These are phyloP conservation scores for Salvia sclarea DNA, from an alignment of 305 asterid genomes.

Conservation along the genomic window DNA sequence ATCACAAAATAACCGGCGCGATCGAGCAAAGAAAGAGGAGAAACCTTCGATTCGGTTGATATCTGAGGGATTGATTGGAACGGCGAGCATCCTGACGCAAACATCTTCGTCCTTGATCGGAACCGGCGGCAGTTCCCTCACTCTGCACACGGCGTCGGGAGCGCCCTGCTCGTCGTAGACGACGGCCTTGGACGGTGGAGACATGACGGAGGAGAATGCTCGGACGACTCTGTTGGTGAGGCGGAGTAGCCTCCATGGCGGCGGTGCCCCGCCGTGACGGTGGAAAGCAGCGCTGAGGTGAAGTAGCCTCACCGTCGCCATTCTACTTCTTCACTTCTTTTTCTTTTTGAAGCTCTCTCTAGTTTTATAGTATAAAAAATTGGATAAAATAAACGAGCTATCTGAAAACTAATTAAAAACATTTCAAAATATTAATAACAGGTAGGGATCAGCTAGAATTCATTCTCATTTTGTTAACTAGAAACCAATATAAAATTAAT, in stretches of 20 bases:
- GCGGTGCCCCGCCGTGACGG: constrained; percentile 29
- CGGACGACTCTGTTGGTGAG: constrained; percentile 38
- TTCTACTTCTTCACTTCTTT: too few relatives aligned
- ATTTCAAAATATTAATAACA: too few relatives aligned
- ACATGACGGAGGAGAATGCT: constrained; percentile 56
- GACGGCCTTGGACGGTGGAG: constrained; percentile 89
- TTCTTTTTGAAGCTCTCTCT: too few relatives aligned
- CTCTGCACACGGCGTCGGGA: constrained; percentile 77
- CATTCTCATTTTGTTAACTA: too few relatives aligned
- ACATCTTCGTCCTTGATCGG: constrained; percentile 72
- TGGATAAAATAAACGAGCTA: too few relatives aligned
- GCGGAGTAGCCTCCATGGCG: constrained; percentile 30
- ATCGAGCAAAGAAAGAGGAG: neutral
- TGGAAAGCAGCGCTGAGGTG: constrained; percentile 36
- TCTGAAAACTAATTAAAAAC: too few relatives aligned
- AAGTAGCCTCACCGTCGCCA: constrained; percentile 45
- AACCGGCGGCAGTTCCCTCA: constrained; percentile 65
- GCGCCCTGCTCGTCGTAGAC: constrained; percentile 88
- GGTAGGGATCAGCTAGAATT: too few relatives aligned
- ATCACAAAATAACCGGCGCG: neutral
- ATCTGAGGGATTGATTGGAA: constrained; percentile 96
- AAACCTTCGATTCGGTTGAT: constrained; percentile 89
- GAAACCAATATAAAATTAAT: too few relatives aligned
- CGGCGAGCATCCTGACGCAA: constrained; percentile 95
- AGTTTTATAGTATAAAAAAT: too few relatives aligned